A percentile compares a stretch with the other conserved stretches of the same genome.
Evolutionary conservation across 805 yeast genomes (phyloP).

Genomic region (Candida jianshihensis): DNA sequence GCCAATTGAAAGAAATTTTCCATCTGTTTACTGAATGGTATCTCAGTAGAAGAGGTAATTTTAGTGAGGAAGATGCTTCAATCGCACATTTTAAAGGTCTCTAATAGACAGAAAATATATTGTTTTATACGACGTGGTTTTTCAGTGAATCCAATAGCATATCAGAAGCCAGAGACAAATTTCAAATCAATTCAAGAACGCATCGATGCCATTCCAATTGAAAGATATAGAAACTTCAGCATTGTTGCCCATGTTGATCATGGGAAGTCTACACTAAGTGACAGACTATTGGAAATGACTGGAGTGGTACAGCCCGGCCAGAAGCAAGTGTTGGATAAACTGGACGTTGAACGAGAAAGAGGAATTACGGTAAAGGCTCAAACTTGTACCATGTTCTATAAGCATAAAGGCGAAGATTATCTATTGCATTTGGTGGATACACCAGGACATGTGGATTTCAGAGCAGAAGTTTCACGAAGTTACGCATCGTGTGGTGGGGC

Average conservation of each 20-base stretch:
- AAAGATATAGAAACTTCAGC: slow-evolving; percentile 81
- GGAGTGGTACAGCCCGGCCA: slow-evolving; percentile 82
- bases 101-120: neutral
- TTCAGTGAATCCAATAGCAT: neutral
- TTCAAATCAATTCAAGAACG: slow-evolving; percentile 42
- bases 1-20: no score
- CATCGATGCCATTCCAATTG: slow-evolving; percentile 73
- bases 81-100: neutral
- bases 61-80: neutral
- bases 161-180: neutral
- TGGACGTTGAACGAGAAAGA: slow-evolving; percentile 92
- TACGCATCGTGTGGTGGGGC: slow-evolving; percentile 98
- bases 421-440: slow-evolving; percentile 89
- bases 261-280: slow-evolving; percentile 83
- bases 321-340: slow-evolving; percentile 80
- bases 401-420: slow-evolving; percentile 61
- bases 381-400: slow-evolving; percentile 89
- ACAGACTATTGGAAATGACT: slow-evolving; percentile 78
- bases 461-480: slow-evolving; percentile 88
- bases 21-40: no score
- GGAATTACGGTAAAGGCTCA: slow-evolving; percentile 98
- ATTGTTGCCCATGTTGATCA: slow-evolving; percentile 96
- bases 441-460: slow-evolving; percentile 96
- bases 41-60: no score
- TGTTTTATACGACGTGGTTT: slow-evolving; percentile 7